Evolutionary conservation across 352 stramenopile species (phyloP).

Genomic region (Blastocystis sp.): DNA sequence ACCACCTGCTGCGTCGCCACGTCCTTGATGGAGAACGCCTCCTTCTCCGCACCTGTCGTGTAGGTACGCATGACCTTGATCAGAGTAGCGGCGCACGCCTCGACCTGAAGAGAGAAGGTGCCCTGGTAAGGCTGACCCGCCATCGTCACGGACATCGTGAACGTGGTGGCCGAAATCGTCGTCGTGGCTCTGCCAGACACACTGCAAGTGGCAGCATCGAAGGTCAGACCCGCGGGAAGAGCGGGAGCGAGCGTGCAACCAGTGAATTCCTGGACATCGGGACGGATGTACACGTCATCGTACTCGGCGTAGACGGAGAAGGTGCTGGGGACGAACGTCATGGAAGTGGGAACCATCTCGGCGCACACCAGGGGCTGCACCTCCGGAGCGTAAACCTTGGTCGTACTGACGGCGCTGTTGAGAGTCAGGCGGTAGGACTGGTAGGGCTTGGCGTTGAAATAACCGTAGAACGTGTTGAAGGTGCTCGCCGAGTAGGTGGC

Average conservation of each 20-base stretch:
- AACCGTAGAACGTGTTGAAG: too few relatives aligned
- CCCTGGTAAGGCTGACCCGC: background rate
- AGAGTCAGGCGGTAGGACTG: too few relatives aligned
- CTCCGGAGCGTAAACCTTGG: background rate
- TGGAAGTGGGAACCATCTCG: background rate
- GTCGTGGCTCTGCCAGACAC: background rate
- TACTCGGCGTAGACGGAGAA: background rate
- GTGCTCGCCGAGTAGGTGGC: too few relatives aligned
- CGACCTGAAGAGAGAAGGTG: background rate
- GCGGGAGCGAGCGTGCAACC: background rate
- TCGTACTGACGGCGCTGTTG: background rate
- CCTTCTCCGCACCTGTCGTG: background rate
- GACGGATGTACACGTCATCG: background rate
- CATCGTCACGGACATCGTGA: constrained; percentile 7
- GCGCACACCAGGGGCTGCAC: constrained; percentile 17
- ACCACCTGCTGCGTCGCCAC: background rate
- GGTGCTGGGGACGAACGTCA: background rate
- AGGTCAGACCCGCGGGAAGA: constrained; percentile 17
- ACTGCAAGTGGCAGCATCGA: background rate
- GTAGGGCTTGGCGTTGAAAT: too few relatives aligned
- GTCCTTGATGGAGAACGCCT: constrained; percentile 29
- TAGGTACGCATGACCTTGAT: background rate
- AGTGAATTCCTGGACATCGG: background rate
- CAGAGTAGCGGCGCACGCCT: background rate
- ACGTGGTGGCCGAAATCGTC: background rate